phyloP scores from a whole-genome alignment of 2,329 filamentous ascomycete genomes.

The Exophiala oligosperma region DNA sequence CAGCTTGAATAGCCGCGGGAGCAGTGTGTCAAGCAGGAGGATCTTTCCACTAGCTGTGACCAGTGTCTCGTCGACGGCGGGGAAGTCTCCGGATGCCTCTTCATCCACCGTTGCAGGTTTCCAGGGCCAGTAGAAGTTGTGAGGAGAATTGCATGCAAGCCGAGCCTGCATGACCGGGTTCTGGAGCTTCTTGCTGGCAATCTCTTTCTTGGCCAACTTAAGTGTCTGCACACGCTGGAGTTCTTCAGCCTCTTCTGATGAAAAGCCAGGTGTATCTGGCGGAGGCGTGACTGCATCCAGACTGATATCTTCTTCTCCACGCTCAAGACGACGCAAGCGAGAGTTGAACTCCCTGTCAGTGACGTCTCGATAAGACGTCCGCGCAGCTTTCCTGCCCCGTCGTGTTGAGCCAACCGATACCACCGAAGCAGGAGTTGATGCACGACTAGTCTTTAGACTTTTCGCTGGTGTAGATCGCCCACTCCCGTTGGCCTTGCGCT shows the following conservation, averaged over 20 bases:
- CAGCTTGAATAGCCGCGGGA: conserved; percentile 70
- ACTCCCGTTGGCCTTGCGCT: conserved; percentile 56
- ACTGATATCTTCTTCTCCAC: conserved; percentile 54
- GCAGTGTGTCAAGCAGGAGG: conserved; percentile 83
- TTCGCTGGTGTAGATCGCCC: conserved; percentile 59
- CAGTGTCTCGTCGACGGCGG: conserved; percentile 73
- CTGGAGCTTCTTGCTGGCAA: conserved; percentile 86
- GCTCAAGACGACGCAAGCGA: conserved; percentile 52
- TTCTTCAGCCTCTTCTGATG: conserved; percentile 33
- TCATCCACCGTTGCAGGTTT: conserved; percentile 64
- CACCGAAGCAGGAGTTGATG: conserved; percentile 68
- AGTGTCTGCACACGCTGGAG: conserved; percentile 34
- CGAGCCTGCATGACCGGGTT: conserved; percentile 92
- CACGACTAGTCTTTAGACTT: conserved; percentile 71
- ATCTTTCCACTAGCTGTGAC: conserved; percentile 92
- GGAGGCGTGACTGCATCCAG: conserved; percentile 16
- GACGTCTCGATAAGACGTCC: conserved; percentile 65
- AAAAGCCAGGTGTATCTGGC: conserved; percentile 24
- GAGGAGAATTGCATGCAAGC: conserved; percentile 87
- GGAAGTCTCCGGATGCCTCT: conserved; percentile 43
- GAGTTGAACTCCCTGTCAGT: conserved; percentile 84
- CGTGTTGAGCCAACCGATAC: conserved; percentile 51
- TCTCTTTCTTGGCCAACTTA: conserved; percentile 66
- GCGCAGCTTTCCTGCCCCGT: conserved; percentile 44
- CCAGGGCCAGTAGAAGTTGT: conserved; percentile 97